Base-by-base conservation (phyloP, 75 land plant genomes). In the Pinus taeda region DNA sequence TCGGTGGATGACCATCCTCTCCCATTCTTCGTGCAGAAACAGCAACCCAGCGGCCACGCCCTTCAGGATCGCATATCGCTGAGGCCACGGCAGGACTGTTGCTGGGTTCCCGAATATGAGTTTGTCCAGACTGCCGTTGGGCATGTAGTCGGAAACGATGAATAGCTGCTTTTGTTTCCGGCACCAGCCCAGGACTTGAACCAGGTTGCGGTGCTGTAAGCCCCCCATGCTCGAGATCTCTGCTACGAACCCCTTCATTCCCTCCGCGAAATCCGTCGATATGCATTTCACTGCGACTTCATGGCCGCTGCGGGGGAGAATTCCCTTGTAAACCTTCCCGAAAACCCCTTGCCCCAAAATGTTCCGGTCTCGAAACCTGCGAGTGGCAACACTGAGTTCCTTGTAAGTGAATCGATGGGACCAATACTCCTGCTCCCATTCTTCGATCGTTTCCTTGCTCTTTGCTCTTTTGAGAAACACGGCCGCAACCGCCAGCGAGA, bases 151-250 rank as follows among this genome's bases (percentile, higher is more conserved):
- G 62, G 81, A 88, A 4, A 88, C 87, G 49, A 88, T 55, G 55
- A 85, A 73, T 4, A 85, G 76, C 74, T 84, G 79, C 11, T 71
- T 72, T 12, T 76, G 73, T 0, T 85, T 56, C 42, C 83, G 73
- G 85, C 95, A 90, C 76, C 85, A 92, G 3, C 95, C 95, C 20
- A 80, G 76, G 12, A 92, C 80, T 13, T 74, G 87, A 24, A 90
- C 92, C 33, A 92, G 57, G 64, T 92, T 90, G 53, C 90, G 82
- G 77, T 92, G 95, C 13, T 93, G 75, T 29, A 92, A 83, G 49
- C 83, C 75, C 39, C 93, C 83, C 60, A 90, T 66, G 73, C 82
- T 88, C 6, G 79, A 73, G 15, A 92, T 79, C 81, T 92, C 95
- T 0, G 92, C 80, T 1, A 92, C 62, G 78, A 92, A 92, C 57